phyloP scores from a whole-genome alignment of 257 asterid genomes.

The Solanum etuberosum region DNA sequence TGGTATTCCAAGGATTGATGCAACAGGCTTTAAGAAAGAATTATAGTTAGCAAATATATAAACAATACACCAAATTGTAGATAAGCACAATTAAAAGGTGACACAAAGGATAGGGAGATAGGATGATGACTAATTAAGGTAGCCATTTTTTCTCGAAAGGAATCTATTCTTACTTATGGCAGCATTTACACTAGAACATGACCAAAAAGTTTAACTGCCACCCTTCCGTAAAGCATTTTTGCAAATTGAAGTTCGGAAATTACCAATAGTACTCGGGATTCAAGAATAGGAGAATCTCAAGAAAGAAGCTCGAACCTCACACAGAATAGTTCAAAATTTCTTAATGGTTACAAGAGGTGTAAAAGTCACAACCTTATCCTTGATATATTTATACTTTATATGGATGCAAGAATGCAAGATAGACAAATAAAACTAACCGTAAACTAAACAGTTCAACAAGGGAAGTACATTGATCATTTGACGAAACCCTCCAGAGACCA shows the following conservation, averaged over 20 bases:
- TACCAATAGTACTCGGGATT: too few relatives aligned
- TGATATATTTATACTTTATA: neutral
- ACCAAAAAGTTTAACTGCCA: too few relatives aligned
- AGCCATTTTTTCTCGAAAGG: too few relatives aligned
- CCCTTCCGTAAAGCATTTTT: too few relatives aligned
- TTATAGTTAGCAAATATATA: neutral
- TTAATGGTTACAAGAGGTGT: neutral
- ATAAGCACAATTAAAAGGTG: neutral
- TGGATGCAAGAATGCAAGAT: neutral
- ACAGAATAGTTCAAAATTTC: neutral
- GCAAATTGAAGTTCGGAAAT: too few relatives aligned
- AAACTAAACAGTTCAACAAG: neutral
- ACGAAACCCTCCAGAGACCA: conserved; percentile 91
- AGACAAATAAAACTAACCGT: neutral
- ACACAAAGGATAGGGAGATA: neutral
- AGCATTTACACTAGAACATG: too few relatives aligned
- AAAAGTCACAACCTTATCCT: neutral
- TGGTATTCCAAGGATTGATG: conserved; percentile 72
- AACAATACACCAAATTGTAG: neutral
- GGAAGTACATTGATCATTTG: conserved; percentile 77
- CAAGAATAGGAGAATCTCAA: neutral
- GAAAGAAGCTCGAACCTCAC: neutral
- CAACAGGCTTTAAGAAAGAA: conserved; percentile 51
- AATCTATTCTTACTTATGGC: too few relatives aligned
- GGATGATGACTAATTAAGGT: neutral